Evolutionary conservation across 805 yeast species (phyloP).

Genomic region (Zygoascus bituminiphila): DNA sequence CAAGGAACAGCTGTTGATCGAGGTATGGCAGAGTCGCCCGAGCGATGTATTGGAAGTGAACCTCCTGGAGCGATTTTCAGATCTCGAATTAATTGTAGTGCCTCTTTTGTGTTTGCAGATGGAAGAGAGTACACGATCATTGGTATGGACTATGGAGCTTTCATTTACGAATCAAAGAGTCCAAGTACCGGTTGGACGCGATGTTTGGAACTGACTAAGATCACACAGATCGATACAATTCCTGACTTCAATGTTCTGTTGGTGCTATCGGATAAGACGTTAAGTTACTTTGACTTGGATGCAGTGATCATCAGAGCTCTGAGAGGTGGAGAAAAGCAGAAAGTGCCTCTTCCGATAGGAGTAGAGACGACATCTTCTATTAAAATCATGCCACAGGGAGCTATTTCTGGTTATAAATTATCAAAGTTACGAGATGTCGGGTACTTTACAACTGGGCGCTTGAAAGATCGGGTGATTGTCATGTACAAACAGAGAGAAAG

Average conservation of each 20-base stretch:
- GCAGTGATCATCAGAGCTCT: slow-evolving; percentile 37
- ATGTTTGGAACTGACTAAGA: slow-evolving; percentile 43
- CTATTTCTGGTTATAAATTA: slow-evolving; percentile 36
- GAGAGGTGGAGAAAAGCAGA: slow-evolving; percentile 9
- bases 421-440: slow-evolving; percentile 37
- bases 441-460: slow-evolving; percentile 61
- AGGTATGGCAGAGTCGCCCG: slow-evolving; percentile 22
- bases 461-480: slow-evolving; percentile 51
- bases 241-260: slow-evolving; percentile 48
- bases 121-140: slow-evolving; percentile 30
- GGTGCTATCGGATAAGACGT: slow-evolving; percentile 47
- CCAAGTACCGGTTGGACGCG: slow-evolving; percentile 43
- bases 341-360: not conserved
- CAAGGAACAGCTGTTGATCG: slow-evolving; percentile 31
- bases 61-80: slow-evolving; percentile 24
- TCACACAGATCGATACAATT: slow-evolving; percentile 54
- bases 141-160: slow-evolving; percentile 20
- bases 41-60: slow-evolving; percentile 10
- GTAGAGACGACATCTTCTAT: not conserved
- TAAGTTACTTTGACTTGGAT: slow-evolving; percentile 57
- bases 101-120: slow-evolving; percentile 39
- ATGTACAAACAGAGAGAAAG: slow-evolving; percentile 49
- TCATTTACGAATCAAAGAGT: slow-evolving; percentile 23
- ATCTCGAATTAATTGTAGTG: slow-evolving; percentile 35
- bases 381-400: not conserved